Base-by-base conservation (phyloP, 1,284 basidiomycete genomes). In the Marasmius tenuissimus region DNA sequence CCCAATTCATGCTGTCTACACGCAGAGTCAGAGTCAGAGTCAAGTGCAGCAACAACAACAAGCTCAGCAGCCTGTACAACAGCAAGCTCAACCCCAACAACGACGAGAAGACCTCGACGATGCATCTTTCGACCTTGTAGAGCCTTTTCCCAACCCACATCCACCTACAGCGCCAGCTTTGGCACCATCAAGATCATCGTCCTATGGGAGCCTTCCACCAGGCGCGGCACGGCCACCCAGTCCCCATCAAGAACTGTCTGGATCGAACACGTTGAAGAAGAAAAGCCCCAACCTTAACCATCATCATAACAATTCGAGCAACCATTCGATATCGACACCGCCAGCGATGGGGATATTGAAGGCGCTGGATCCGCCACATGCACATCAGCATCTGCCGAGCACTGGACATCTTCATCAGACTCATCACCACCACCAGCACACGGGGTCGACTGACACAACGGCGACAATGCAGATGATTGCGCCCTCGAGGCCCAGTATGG, bases 281-380 rank as follows among this genome's bases (percentile, higher is more conserved):
- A 54, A 58, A 18, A 49, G 33, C 20, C 50, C 16, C 7, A 20
- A 27, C 27, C 27, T 27, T 27, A 27, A 27, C 27, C 27, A 27
- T 27, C 27, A 27, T 27, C 27, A 27, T 27, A 27, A 27, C 27
- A 27, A 11, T n/a, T 51, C 50, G 22, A 56, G 20, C 37, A n/a
- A 50, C 59, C 16, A 35, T 60, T n/a, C 45, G 20, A 14, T 47
- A 47, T 47, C 45, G 8, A 47, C 9, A 18, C 11, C 45, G 45
- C 16, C 78, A 7, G 85, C 84, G 0, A 70, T 87, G 20, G 82
- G 81, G 20, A 87, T 89, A 45, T 75, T 89, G 60, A 78, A 77
- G 58, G 78, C 87, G 8, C 74, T 89, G 7, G 86, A 89, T 60
- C 85, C 87, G 10, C 35, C 16, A 0, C 76, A 80, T 34, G 75